A percentile compares a stretch with the other conserved stretches of the same genome.
Evolutionary conservation across 176 grass and related monocot genomes (phyloP).

Genomic region (Juncus inflexus): DNA sequence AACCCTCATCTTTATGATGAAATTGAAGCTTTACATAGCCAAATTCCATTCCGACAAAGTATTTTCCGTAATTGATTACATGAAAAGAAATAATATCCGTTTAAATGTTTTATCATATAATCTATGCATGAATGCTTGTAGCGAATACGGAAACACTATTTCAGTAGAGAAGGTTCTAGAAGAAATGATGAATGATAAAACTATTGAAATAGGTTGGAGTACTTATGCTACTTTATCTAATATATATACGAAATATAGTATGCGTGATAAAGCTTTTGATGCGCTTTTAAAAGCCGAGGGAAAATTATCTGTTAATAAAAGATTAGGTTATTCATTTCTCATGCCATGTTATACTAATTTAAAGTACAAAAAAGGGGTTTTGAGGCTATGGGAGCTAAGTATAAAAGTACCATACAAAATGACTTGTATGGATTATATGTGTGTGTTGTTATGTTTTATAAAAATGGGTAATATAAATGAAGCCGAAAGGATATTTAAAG

Average conservation of each 20-base stretch:
- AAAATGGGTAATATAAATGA: conserved; percentile 54
- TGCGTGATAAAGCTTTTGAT: conserved; percentile 38
- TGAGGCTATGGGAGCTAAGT: conserved; percentile 67
- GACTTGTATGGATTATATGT: conserved; percentile 57
- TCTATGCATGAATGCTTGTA: conserved; percentile 64
- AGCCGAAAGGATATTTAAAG: conserved; percentile 65
- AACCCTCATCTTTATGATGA: conserved; percentile 74
- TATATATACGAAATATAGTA: conserved; percentile 45
- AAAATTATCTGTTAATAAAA: conserved; percentile 48
- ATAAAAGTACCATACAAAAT: conserved; percentile 63
- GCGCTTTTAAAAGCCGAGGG: conserved; percentile 58
- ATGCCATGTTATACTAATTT: conserved; percentile 79
- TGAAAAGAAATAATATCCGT: conserved; percentile 59
- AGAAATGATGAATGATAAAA: conserved; percentile 66
- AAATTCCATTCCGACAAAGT: conserved; percentile 47
- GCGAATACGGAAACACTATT: conserved; percentile 32
- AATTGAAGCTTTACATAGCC: conserved; percentile 67
- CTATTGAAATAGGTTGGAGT: conserved; percentile 80
- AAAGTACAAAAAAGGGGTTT: conserved; percentile 47
- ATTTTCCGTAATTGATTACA: conserved; percentile 44
- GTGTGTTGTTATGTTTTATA: conserved; percentile 48
- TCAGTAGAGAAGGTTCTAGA: conserved; percentile 42
- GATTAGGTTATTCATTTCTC: conserved; percentile 62
- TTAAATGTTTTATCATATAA: conserved; percentile 63
- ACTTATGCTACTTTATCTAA: conserved; percentile 65